These are phyloP conservation scores for Hagleromyces aurorensis DNA, from an alignment of 805 yeast species.

Conservation along the genomic window DNA sequence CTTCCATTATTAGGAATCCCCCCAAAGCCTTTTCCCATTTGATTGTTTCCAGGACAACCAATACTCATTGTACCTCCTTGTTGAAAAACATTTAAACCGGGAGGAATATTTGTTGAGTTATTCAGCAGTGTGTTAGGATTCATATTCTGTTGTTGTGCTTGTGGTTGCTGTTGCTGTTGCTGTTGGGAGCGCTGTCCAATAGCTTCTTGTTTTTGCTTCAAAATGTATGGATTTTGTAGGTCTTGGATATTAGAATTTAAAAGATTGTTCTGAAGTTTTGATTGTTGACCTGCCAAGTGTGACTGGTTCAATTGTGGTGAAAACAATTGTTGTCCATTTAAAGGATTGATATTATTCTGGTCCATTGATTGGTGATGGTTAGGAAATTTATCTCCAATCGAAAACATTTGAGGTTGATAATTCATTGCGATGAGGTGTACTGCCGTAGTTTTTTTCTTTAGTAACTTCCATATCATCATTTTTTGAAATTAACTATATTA, in stretches of 20 bases:
- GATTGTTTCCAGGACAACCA: conserved; percentile 10
- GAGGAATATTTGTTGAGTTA: conserved; percentile 18
- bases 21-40: conserved; percentile 11
- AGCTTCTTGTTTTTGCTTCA: conserved; percentile 24
- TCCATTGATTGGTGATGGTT: conserved; percentile 21
- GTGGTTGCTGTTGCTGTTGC: conserved; percentile 16
- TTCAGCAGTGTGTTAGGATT: conserved; percentile 9
- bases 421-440: conserved; percentile 20
- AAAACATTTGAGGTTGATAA: conserved; percentile 23
- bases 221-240: conserved; percentile 18
- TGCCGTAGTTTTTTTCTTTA: conserved; percentile 6
- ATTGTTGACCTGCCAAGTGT: conserved; percentile 21
- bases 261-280: conserved; percentile 11
- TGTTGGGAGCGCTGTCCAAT: conserved; percentile 14
- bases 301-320: conserved; percentile 24
- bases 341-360: conserved; percentile 19
- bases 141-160: conserved; percentile 10
- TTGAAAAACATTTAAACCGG: conserved; percentile 23
- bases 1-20: conserved; percentile 3
- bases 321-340: conserved; percentile 25
- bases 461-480: conserved; percentile 10
- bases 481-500: conserved; percentile 4
- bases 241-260: conserved; percentile 13
- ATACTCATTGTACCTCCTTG: conserved; percentile 18
- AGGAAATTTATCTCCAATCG: conserved; percentile 26